A percentile compares a stretch with the other conserved stretches of the same genome.
These are phyloP conservation scores for Aspergillus ellipticus DNA, from an alignment of 495 filamentous ascomycete species.

Conservation along the genomic window DNA sequence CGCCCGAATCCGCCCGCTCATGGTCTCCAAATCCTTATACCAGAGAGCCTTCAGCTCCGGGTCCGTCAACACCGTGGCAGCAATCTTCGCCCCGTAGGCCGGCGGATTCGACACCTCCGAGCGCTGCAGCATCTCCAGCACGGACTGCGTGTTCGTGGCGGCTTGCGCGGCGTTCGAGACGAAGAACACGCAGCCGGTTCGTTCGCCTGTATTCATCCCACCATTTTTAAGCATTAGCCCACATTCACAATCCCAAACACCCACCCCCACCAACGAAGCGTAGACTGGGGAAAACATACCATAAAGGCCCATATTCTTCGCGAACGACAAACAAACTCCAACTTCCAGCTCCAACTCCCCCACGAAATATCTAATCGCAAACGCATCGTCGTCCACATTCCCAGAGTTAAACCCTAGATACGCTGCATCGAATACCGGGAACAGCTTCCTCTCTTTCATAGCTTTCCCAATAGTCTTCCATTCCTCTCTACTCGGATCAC, in stretches of 20 bases:
- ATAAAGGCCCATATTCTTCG: slow-evolving; percentile 50
- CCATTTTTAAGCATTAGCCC: background rate
- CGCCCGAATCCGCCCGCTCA: slow-evolving; percentile 33
- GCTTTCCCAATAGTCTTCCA: slow-evolving; percentile 36
- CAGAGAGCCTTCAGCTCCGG: slow-evolving; percentile 27
- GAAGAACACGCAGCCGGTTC: slow-evolving; percentile 25
- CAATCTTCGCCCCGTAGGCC: slow-evolving; percentile 38
- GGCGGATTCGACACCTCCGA: slow-evolving; percentile 40
- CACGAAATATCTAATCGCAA: slow-evolving; percentile 36
- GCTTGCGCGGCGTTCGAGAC: slow-evolving; percentile 8
- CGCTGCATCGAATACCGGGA: slow-evolving; percentile 44
- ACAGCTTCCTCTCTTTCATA: slow-evolving; percentile 27
- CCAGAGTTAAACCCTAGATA: slow-evolving; percentile 46
- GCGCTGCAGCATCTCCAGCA: slow-evolving; percentile 34
- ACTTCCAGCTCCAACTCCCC: slow-evolving; percentile 26
- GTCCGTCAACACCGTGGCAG: slow-evolving; percentile 26
- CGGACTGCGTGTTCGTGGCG: slow-evolving; percentile 24
- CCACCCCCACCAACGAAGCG: background rate
- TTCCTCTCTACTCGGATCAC: slow-evolving; percentile 38
- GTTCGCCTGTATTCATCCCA: slow-evolving; percentile 25
- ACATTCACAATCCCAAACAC: background rate
- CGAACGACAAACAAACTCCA: slow-evolving; percentile 37
- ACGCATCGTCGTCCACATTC: slow-evolving; percentile 38
- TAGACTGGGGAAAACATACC: slow-evolving; percentile 15
- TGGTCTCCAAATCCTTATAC: slow-evolving; percentile 36